Conservation (phyloP, 2,329 filamentous ascomycete genomes). For the Elsinoe ampelina region DNA sequence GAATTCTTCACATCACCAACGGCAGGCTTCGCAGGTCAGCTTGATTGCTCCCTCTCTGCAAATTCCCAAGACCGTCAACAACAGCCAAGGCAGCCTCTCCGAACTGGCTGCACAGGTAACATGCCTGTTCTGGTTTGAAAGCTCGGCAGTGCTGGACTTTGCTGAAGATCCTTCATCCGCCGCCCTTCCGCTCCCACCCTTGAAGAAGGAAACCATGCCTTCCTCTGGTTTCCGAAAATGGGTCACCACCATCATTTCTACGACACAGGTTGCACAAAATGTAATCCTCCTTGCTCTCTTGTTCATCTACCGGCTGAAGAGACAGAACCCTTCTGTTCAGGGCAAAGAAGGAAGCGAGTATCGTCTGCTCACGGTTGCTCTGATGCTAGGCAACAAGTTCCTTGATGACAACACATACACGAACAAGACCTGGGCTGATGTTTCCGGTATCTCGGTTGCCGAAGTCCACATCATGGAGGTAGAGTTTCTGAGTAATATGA, state of each 20-base stretch:
- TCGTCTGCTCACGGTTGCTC: constrained; percentile 78
- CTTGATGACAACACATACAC: constrained; percentile 98
- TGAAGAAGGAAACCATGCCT: constrained; percentile 66
- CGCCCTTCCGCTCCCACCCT: constrained; percentile 34
- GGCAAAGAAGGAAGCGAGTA: constrained; percentile 92
- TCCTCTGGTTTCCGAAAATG: constrained; percentile 80
- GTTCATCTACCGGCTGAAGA: constrained; percentile 90
- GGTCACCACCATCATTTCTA: constrained; percentile 82
- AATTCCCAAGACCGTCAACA: constrained; percentile 66
- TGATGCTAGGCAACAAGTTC: constrained; percentile 99
- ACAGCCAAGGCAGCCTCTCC: constrained; percentile 63
- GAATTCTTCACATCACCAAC: constrained; percentile 12
- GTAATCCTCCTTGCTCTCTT: constrained; percentile 82
- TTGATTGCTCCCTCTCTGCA: constrained; percentile 48
- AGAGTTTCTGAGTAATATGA: constrained; percentile 98
- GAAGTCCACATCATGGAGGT: constrained; percentile 99
- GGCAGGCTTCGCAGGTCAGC: constrained; percentile 24
- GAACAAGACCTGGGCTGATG: constrained; percentile 98
- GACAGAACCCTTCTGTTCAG: constrained; percentile 77
- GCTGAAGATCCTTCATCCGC: constrained; percentile 49
- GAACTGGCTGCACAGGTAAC: constrained; percentile 86
- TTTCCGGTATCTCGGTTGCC: constrained; percentile 83
- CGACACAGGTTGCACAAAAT: constrained; percentile 93
- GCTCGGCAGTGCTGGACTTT: constrained; percentile 64
- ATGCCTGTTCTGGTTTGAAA: constrained; percentile 96